Conservation (phyloP, 2,329 filamentous ascomycete species). For the Colletotrichum ledebouriae region DNA sequence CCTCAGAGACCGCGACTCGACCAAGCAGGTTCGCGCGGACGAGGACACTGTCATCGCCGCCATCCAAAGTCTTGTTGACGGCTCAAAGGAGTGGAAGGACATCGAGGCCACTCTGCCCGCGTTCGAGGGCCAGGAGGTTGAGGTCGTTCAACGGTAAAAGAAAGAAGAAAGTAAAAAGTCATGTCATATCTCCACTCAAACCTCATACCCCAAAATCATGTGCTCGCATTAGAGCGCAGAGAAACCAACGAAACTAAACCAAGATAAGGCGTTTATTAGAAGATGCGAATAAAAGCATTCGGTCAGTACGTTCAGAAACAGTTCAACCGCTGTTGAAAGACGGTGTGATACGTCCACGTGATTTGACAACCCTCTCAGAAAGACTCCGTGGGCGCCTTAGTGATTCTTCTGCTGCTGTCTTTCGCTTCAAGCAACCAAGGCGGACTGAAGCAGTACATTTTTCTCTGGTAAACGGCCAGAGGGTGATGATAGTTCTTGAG, state of each 20-base stretch:
- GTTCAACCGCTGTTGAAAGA: too few species aligned
- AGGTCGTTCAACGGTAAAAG: conserved; percentile 46
- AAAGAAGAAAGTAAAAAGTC: background rate
- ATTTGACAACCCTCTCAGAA: too few species aligned
- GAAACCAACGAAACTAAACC: background rate
- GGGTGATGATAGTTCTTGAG: too few species aligned
- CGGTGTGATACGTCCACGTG: too few species aligned
- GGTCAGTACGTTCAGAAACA: too few species aligned
- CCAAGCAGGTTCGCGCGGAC: conserved; percentile 87
- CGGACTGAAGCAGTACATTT: too few species aligned
- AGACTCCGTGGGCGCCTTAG: too few species aligned
- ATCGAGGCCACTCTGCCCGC: conserved; percentile 83
- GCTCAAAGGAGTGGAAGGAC: conserved; percentile 73
- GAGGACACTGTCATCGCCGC: conserved; percentile 85
- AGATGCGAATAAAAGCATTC: background rate
- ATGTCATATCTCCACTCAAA: too few species aligned
- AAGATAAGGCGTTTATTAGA: background rate
- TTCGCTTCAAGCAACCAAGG: too few species aligned
- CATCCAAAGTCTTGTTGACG: conserved; percentile 68
- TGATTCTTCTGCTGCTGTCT: too few species aligned
- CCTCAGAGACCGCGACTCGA: conserved; percentile 90
- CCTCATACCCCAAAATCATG: too few species aligned
- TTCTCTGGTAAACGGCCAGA: too few species aligned
- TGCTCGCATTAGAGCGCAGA: background rate
- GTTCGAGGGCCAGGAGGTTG: conserved; percentile 82